Evolutionary conservation across 2,329 filamentous ascomycete species (phyloP), one percentile per base, ranked within the genome.

Genomic region (Hypoxylon sp.): DNA sequence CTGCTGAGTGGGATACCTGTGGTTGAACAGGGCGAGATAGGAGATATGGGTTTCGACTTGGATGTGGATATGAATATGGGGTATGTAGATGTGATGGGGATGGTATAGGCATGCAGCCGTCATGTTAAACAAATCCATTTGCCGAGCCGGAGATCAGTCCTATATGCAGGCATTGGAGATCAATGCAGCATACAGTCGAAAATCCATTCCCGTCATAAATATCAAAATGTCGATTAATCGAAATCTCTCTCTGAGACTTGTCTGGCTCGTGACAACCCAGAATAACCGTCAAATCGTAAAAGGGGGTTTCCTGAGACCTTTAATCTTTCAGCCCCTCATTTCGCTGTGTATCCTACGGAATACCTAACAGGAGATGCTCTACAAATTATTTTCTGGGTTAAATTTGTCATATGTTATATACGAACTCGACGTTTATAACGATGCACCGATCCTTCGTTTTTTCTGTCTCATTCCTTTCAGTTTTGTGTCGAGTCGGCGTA

Each of bases 131-230:
- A 32, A 65, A 56, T 19, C 55, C 43, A 67, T 67, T 62, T 67
- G 65, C 65, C 65, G 65, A 65, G 22, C 55, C 61, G 58, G 49
- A 54, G 30, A 67, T 52, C 53, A 59, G 57, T 61, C 46, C 46
- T 59, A 56, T 54, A 55, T 67, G 62, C 62, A 64, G 50, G 60
- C 64, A 44, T 64, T 55, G 60, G 64, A 53, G 59, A 66, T 50
- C 61, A 51, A 59, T 54, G 50, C 53, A 60, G 44, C 50, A 56
- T 53, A 54, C 46, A 28, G 58, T 41, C 37, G 32, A 54, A 47
- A 64, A 60, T 54, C 53, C 50, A 47, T 61, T 61, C 53, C 50
- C 64, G 37, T 66, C 56, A 26, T n/a, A 58, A 55, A 15, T 41
- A 8, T 57, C 41, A 39, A 55, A 17, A 26, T 46, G 50, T 41